phyloP scores from a whole-genome alignment of 2,329 filamentous ascomycete species.

The Talaromyces sp. region DNA sequence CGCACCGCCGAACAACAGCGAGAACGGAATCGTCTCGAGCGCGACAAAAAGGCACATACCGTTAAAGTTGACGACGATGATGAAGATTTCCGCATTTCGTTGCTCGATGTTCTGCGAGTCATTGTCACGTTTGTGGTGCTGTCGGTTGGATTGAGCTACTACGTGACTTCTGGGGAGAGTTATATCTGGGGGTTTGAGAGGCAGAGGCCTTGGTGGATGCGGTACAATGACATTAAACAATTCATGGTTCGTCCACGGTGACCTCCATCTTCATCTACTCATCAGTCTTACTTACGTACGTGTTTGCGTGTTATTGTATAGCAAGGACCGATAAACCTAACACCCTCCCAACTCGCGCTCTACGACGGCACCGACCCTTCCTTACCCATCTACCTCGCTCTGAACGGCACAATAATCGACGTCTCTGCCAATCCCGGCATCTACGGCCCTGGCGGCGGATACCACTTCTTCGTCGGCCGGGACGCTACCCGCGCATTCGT shows the following conservation, averaged over 20 bases:
- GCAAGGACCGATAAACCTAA: slow-evolving; percentile 64
- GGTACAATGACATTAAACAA: slow-evolving; percentile 55
- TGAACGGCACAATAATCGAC: slow-evolving; percentile 67
- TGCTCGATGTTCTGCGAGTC: slow-evolving; percentile 66
- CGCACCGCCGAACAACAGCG: slow-evolving; percentile 14
- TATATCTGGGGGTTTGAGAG: slow-evolving; percentile 61
- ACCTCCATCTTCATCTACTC: background rate
- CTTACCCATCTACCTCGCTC: slow-evolving; percentile 82
- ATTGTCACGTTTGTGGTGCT: slow-evolving; percentile 63
- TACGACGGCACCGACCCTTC: slow-evolving; percentile 74
- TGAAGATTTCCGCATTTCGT: slow-evolving; percentile 35
- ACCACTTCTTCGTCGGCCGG: slow-evolving; percentile 78
- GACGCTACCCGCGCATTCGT: slow-evolving; percentile 88
- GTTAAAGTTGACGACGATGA: slow-evolving; percentile 20
- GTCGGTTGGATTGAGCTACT: slow-evolving; percentile 69
- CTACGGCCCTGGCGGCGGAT: slow-evolving; percentile 81
- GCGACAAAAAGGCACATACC: slow-evolving; percentile 1
- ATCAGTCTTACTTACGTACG: background rate
- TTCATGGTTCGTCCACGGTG: slow-evolving; percentile 53
- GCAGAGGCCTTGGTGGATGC: slow-evolving; percentile 57
- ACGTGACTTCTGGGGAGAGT: slow-evolving; percentile 67
- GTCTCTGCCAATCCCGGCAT: slow-evolving; percentile 53
- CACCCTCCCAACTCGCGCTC: slow-evolving; percentile 65
- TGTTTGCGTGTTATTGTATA: slow-evolving; percentile 24
- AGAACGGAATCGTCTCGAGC: slow-evolving; percentile 10